Evolutionary conservation across 208 protist genomes (phyloP).

Genomic region (Wallacemonas sp.): DNA sequence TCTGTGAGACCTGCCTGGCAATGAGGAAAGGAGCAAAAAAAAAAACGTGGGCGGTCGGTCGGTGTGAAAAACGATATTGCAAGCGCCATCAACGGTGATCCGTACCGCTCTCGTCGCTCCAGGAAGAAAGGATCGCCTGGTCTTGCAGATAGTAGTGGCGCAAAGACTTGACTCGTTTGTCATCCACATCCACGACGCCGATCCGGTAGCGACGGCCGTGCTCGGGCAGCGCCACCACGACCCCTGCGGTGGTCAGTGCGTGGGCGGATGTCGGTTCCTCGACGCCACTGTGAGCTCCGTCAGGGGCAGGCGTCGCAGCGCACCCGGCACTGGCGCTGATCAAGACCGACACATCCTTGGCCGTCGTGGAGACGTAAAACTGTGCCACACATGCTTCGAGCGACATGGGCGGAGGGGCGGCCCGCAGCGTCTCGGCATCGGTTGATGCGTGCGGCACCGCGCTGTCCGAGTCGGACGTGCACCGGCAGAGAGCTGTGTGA

Average conservation of each 20-base stretch:
- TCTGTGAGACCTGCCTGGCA: no score
- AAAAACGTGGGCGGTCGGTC: no score
- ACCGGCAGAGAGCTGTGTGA: background rate
- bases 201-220: conserved; percentile 40
- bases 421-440: background rate
- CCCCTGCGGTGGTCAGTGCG: background rate
- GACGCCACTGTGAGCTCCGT: background rate
- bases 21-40: no score
- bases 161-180: conserved; percentile 70
- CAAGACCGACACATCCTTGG: conserved; percentile 72
- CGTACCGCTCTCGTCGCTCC: no score
- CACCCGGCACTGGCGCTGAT: conserved; percentile 33
- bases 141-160: conserved; percentile 63
- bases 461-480: background rate
- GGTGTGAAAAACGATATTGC: no score
- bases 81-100: no score
- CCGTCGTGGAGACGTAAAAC: conserved; percentile 77
- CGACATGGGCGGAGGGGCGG: conserved; percentile 30
- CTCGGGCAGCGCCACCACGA: conserved; percentile 16
- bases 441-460: background rate
- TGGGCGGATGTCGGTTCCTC: background rate
- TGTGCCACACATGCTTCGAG: conserved; percentile 43
- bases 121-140: conserved; percentile 41
- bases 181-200: conserved; percentile 74
- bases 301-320: background rate